Conservation (phyloP, 1,284 basidiomycete species). For the Puccinia triticina region DNA sequence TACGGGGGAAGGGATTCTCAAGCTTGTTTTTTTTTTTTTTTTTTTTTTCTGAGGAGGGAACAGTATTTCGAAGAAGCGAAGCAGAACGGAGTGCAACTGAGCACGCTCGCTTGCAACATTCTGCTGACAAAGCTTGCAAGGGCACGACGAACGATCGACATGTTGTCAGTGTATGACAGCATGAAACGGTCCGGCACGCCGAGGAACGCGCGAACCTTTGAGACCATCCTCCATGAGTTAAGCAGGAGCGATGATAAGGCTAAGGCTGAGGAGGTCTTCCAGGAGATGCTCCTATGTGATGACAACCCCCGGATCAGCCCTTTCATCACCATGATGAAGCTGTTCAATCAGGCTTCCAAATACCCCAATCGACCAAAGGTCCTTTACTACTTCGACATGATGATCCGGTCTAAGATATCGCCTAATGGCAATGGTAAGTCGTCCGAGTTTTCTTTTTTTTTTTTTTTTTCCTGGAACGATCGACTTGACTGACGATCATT, state of each 20-base stretch:
- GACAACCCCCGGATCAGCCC: constrained; percentile 89
- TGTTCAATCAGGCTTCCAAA: constrained; percentile 74
- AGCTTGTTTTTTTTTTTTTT: constrained; percentile 1
- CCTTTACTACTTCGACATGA: constrained; percentile 74
- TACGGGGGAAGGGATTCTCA: neutral
- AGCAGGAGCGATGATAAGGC: constrained; percentile 86
- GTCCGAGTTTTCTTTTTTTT: constrained; percentile 53
- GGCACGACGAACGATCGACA: constrained; percentile 84
- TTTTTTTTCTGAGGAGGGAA: neutral
- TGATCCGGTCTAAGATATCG: constrained; percentile 69
- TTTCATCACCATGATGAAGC: constrained; percentile 98
- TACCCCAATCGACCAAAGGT: constrained; percentile 79
- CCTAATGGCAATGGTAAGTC: constrained; percentile 92
- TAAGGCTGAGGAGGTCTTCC: constrained; percentile 72
- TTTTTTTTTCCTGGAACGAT: neutral
- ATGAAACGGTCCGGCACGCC: constrained; percentile 69
- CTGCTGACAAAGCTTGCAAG: constrained; percentile 91
- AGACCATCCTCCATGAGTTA: constrained; percentile 87
- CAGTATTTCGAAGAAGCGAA: constrained; percentile 79
- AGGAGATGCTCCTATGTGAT: constrained; percentile 75
- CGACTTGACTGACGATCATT: neutral
- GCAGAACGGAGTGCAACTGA: constrained; percentile 71
- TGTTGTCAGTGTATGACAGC: constrained; percentile 78
- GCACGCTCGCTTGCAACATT: constrained; percentile 88
- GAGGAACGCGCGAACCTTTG: constrained; percentile 89